Evolutionary conservation across 2,329 filamentous ascomycete species (phyloP).

Genomic region (Colletotrichum spinosum): DNA sequence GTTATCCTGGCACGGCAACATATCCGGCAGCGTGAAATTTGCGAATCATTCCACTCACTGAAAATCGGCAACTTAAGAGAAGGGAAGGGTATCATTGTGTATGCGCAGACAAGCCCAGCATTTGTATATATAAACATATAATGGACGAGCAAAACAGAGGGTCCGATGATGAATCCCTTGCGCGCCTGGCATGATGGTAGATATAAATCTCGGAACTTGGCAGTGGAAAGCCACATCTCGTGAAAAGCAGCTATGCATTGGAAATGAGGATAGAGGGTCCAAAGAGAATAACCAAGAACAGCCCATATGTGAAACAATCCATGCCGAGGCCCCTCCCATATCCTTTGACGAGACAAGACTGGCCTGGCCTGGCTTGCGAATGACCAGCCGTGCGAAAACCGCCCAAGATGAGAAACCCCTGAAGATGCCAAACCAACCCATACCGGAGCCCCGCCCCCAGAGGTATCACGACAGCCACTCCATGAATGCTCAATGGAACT

Average conservation of each 20-base stretch:
- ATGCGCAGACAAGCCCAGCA: constrained; percentile 1
- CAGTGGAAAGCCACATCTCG: no score
- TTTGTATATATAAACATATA: no score
- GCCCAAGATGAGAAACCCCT: constrained; percentile 24
- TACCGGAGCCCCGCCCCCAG: neutral
- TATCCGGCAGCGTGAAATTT: no score
- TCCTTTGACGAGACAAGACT: no score
- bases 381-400: constrained; percentile 10
- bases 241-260: no score
- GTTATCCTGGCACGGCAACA: no score
- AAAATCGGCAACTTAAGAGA: neutral
- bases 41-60: no score
- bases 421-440: constrained; percentile 37
- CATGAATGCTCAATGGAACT: constrained; percentile 38
- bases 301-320: neutral
- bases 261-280: neutral
- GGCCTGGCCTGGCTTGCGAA: neutral
- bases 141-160: no score
- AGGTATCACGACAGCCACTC: constrained; percentile 38
- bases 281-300: neutral
- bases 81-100: constrained; percentile 38
- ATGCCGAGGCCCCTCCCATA: neutral
- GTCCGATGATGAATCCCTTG: no score
- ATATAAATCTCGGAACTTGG: no score
- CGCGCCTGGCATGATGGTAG: no score